phyloP scores from a whole-genome alignment of 352 stramenopile genomes.

The Plasmopara muralis region DNA sequence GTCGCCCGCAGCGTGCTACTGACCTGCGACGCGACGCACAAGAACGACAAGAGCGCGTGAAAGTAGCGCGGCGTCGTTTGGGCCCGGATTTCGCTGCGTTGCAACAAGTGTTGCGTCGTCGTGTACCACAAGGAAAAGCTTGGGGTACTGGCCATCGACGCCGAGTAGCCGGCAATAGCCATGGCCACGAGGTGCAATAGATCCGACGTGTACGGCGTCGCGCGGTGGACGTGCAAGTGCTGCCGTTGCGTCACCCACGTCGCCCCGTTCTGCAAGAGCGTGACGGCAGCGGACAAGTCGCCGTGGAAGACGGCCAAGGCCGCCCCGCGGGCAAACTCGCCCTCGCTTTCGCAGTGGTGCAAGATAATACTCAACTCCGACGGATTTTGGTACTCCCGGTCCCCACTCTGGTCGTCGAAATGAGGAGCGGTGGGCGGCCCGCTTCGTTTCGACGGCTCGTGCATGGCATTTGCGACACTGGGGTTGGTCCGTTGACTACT shows the following conservation, averaged over 20 bases:
- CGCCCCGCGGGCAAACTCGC: constrained; percentile 58
- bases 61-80: constrained; percentile 63
- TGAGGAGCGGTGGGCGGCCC: no score
- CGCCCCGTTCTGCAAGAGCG: constrained; percentile 65
- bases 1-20: no score
- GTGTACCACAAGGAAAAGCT: constrained; percentile 57
- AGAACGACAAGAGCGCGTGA: constrained; percentile 73
- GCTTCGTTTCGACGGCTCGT: constrained; percentile 46
- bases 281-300: constrained; percentile 60
- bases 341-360: constrained; percentile 50
- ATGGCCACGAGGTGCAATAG: constrained; percentile 86
- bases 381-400: no score
- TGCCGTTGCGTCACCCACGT: constrained; percentile 56
- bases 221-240: constrained; percentile 29
- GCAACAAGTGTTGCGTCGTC: constrained; percentile 76
- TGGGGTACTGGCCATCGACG: constrained; percentile 32
- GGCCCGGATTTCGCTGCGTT: constrained; percentile 64
- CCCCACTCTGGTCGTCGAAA: no score
- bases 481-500: constrained; percentile 28
- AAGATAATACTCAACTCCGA: constrained; percentile 21
- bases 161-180: constrained; percentile 78
- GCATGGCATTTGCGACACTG: constrained; percentile 19
- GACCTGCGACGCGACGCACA: constrained; percentile 28
- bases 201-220: constrained; percentile 49
- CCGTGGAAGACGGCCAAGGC: constrained; percentile 81